These are phyloP conservation scores for Cryomyces minteri DNA, from an alignment of 495 filamentous ascomycete species.

Conservation along the genomic window DNA sequence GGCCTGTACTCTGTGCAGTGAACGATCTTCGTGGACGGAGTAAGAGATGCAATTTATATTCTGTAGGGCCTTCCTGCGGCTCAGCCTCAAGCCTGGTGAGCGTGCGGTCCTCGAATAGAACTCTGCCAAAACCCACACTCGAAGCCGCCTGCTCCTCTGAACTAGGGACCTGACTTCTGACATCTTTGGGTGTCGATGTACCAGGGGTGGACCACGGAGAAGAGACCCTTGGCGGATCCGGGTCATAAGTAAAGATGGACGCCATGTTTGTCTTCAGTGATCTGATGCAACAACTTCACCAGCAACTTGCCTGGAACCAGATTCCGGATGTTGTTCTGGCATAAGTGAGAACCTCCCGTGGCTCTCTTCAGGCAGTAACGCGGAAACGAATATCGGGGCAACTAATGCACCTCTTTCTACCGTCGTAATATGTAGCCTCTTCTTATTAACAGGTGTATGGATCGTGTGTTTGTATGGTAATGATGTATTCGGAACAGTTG, in stretches of 20 bases:
- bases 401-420: too few relatives aligned
- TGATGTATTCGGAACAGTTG: conserved; percentile 29
- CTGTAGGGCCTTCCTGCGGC: conserved; percentile 82
- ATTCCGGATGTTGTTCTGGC: too few relatives aligned
- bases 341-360: too few relatives aligned
- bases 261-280: conserved; percentile 38
- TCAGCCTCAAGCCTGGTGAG: conserved; percentile 47
- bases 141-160: too few relatives aligned
- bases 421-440: too few relatives aligned
- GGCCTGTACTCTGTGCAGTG: conserved; percentile 40
- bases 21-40: conserved; percentile 61
- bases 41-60: conserved; percentile 93
- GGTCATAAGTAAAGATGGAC: conserved; percentile 89
- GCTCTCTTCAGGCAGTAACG: too few relatives aligned
- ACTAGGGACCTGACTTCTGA: background rate
- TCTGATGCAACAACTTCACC: background rate
- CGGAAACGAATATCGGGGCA: too few relatives aligned
- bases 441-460: conserved; percentile 13
- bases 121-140: too few relatives aligned
- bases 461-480: conserved; percentile 29
- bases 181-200: conserved; percentile 23
- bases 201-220: conserved; percentile 66
- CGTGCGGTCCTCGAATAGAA: too few relatives aligned
- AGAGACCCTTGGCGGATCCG: conserved; percentile 67
- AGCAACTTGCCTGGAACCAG: too few relatives aligned